phyloP scores from a whole-genome alignment of 192 early-diverging fungal species.

The Pilobolus umbonatus region DNA sequence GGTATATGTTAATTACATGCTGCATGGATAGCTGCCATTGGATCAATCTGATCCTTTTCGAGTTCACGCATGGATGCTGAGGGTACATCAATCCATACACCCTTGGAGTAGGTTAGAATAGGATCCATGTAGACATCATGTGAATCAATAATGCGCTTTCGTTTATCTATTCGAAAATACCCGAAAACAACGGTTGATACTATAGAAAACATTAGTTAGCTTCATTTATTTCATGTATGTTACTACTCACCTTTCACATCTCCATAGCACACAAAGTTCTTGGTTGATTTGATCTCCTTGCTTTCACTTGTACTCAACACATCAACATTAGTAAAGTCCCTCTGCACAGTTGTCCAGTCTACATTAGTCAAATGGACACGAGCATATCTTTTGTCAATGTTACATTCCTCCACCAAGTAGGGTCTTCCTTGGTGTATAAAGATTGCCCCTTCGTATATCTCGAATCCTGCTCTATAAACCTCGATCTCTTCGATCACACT shows the following conservation, averaged over 20 bases:
- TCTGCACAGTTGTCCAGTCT: slow-evolving; percentile 47
- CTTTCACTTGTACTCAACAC: slow-evolving; percentile 13
- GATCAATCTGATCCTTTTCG: slow-evolving; percentile 34
- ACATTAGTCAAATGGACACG: slow-evolving; percentile 40
- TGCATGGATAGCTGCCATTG: slow-evolving; percentile 44
- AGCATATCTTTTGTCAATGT: slow-evolving; percentile 39
- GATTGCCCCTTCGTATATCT: slow-evolving; percentile 58
- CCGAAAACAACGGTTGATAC: slow-evolving; percentile 54
- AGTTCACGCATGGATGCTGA: slow-evolving; percentile 10
- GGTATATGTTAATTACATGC: slow-evolving; percentile 25
- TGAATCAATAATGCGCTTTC: slow-evolving; percentile 41
- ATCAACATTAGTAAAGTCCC: slow-evolving; percentile 55
- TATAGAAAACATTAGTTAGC: slow-evolving; percentile 7
- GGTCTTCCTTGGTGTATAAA: slow-evolving; percentile 56
- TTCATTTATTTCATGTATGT: not conserved
- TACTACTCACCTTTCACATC: slow-evolving; percentile 23
- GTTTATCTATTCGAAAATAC: slow-evolving; percentile 48
- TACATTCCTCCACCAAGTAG: slow-evolving; percentile 49
- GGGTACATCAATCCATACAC: slow-evolving; percentile 47
- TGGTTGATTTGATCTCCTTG: not conserved
- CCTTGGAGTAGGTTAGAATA: slow-evolving; percentile 28
- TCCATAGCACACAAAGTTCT: slow-evolving; percentile 10
- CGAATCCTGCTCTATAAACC: slow-evolving; percentile 43
- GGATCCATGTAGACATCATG: slow-evolving; percentile 49
- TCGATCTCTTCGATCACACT: slow-evolving; percentile 52